Conservation (phyloP, 495 filamentous ascomycete species). For the Trypethelium eluteriae region DNA sequence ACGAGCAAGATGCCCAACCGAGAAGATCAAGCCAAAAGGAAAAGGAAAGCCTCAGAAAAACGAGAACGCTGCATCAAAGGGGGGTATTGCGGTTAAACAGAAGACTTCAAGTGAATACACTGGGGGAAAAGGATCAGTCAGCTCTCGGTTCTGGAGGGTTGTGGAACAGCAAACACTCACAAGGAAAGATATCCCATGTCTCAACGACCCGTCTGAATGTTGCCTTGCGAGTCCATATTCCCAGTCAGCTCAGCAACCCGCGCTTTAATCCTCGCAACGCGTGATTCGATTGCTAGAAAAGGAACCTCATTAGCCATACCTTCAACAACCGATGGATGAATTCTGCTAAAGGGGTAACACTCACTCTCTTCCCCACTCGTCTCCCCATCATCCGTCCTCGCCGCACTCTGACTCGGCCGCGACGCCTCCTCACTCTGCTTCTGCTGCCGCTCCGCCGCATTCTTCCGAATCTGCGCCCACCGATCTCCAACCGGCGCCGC, state of each 20-base stretch:
- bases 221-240: constrained; percentile 51
- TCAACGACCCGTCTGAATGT: constrained; percentile 8
- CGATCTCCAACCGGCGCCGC: constrained; percentile 49
- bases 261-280: constrained; percentile 95
- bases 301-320: too few relatives aligned
- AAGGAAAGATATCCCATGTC: background rate
- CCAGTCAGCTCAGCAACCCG: constrained; percentile 89
- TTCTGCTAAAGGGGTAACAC: constrained; percentile 30
- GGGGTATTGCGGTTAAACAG: constrained; percentile 2
- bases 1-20: constrained; percentile 8
- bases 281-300: constrained; percentile 74
- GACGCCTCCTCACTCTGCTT: constrained; percentile 55
- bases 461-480: constrained; percentile 94
- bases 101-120: background rate
- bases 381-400: constrained; percentile 66
- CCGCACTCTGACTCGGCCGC: constrained; percentile 42
- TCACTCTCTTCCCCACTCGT: constrained; percentile 94
- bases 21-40: background rate
- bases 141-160: too few relatives aligned
- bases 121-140: background rate
- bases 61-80: constrained; percentile 9
- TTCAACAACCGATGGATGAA: too few relatives aligned
- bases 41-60: background rate
- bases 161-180: background rate
- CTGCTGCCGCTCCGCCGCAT: constrained; percentile 70